Conservation (phyloP, 768 basidiomycete species). For the Hygrophoropsis aurantiaca region DNA sequence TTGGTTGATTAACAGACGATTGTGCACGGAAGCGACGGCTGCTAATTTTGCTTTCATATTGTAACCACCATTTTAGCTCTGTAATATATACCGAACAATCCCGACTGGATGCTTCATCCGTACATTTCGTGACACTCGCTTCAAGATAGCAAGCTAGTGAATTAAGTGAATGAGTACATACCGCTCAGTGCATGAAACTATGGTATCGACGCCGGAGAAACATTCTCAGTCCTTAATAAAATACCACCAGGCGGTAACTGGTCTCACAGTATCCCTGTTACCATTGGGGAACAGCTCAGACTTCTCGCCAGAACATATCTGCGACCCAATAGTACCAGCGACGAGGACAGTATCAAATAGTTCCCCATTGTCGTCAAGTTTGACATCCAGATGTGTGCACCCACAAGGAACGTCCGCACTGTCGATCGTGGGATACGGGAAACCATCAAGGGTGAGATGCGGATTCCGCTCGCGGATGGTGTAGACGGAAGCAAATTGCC, state of each 20-base stretch:
- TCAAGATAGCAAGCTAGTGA: no score
- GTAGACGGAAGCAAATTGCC: conserved; percentile 27
- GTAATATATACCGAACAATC: no score
- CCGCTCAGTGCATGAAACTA: no score
- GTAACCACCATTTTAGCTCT: no score
- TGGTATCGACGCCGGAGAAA: no score
- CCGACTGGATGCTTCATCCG: no score
- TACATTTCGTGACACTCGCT: no score
- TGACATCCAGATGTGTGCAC: conserved; percentile 27
- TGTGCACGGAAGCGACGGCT: no score
- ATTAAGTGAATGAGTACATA: no score
- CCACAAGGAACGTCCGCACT: conserved; percentile 28
- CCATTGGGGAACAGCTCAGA: conserved; percentile 28
- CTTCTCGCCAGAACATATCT: conserved; percentile 29
- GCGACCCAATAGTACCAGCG: conserved; percentile 27
- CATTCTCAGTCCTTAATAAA: conserved; percentile 8
- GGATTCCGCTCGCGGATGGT: conserved; percentile 18
- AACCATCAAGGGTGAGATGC: conserved; percentile 23
- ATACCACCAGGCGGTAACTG: conserved; percentile 34
- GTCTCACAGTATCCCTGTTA: conserved; percentile 29
- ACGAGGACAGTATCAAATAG: conserved; percentile 25
- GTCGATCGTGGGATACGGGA: conserved; percentile 29
- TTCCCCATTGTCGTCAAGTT: conserved; percentile 24
- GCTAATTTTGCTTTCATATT: no score
- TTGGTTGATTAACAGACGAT: no score